Percentiles rank a stretch among this genome's conserved stretches.
These are phyloP conservation scores for Colletotrichum neosansevieriae DNA, from an alignment of 2,329 filamentous ascomycete genomes.

Conservation along the genomic window DNA sequence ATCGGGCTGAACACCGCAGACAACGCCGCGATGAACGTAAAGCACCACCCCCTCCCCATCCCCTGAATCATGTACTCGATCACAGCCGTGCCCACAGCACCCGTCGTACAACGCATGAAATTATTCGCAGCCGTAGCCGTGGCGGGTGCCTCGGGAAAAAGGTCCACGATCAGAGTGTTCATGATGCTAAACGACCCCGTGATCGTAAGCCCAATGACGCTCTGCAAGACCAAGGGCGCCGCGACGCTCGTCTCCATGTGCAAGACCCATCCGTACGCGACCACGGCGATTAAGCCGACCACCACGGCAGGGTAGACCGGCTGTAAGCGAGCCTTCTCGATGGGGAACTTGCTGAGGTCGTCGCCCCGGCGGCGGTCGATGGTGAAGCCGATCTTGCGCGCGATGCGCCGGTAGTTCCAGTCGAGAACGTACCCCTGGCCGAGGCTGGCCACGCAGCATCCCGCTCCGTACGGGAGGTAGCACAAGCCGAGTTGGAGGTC, in stretches of 20 bases:
- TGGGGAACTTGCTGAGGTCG: conserved; percentile 64
- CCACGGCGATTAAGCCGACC: conserved; percentile 64
- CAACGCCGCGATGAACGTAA: conserved; percentile 67
- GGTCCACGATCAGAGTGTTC: conserved; percentile 73
- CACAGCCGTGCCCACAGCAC: conserved; percentile 69
- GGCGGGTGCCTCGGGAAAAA: conserved; percentile 70
- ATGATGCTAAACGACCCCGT: conserved; percentile 74
- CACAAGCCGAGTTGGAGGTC: conserved; percentile 66
- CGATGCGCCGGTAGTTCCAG: conserved; percentile 79
- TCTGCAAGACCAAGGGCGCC: conserved; percentile 66
- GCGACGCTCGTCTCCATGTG: conserved; percentile 64
- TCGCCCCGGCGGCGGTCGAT: conserved; percentile 70
- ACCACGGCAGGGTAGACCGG: conserved; percentile 66
- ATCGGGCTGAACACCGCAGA: conserved; percentile 62
- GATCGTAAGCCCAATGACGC: conserved; percentile 68
- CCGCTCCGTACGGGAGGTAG: conserved; percentile 66
- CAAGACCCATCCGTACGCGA: conserved; percentile 70
- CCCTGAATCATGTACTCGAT: conserved; percentile 68
- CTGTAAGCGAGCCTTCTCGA: conserved; percentile 67
- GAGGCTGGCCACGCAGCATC: conserved; percentile 61
- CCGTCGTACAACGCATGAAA: conserved; percentile 70
- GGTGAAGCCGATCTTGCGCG: conserved; percentile 69
- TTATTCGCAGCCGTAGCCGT: conserved; percentile 75
- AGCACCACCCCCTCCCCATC: conserved; percentile 73
- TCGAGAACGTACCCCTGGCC: conserved; percentile 69